These are phyloP conservation scores for Candida ortonii DNA, from an alignment of 805 yeast genomes.

Conservation along the genomic window DNA sequence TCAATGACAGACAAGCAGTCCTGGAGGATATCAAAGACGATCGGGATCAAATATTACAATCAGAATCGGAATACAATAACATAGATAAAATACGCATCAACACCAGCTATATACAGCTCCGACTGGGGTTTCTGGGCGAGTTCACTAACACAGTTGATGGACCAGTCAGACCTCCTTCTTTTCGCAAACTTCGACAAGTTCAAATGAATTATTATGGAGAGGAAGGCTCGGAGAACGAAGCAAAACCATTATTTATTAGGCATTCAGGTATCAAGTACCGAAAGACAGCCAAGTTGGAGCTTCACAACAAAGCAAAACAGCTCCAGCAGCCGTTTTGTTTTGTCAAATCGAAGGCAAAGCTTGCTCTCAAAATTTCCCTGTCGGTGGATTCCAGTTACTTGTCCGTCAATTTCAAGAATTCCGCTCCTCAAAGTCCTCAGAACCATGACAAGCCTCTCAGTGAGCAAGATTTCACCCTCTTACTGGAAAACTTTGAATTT, in stretches of 20 bases:
- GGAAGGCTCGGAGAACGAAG: slow-evolving; percentile 9
- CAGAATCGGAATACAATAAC: background rate
- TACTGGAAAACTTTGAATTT: slow-evolving; percentile 13
- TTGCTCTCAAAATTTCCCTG: too few relatives aligned
- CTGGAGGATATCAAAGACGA: slow-evolving; percentile 15
- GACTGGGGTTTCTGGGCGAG: slow-evolving; percentile 1
- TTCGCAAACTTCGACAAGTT: slow-evolving; percentile 9
- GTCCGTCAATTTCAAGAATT: slow-evolving; percentile 3
- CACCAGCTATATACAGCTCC: slow-evolving; percentile 1
- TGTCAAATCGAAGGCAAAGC: slow-evolving; percentile 4
- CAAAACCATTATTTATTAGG: slow-evolving; percentile 8
- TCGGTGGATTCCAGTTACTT: too few relatives aligned
- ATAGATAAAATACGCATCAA: slow-evolving; percentile 5
- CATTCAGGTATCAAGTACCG: slow-evolving; percentile 10
- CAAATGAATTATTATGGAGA: slow-evolving; percentile 20
- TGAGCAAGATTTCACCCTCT: slow-evolving; percentile 12
- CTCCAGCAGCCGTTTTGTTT: too few relatives aligned
- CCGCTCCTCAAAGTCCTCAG: background rate
- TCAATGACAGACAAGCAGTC: slow-evolving; percentile 14
- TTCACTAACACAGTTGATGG: background rate
- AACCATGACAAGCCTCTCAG: background rate
- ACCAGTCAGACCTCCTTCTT: too few relatives aligned
- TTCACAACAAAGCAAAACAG: too few relatives aligned
- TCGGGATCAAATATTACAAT: slow-evolving; percentile 4
- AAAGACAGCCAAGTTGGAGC: too few relatives aligned